Percentiles rank a stretch among this genome's conserved stretches.
Conservation (phyloP, 1,284 basidiomycete species). For the Leccinum pachyderme region DNA sequence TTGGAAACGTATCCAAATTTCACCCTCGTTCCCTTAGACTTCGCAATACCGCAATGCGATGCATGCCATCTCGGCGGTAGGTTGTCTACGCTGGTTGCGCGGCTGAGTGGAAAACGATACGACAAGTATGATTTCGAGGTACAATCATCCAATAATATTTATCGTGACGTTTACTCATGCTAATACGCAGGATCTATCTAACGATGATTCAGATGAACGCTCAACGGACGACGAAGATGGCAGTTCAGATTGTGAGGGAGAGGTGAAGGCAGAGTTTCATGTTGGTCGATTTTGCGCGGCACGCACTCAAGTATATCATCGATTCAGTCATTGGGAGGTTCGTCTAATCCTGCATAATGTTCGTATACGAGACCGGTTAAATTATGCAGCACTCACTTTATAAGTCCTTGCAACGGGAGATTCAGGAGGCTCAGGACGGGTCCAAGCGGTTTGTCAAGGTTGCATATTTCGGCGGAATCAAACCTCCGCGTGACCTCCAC, state of each 20-base stretch:
- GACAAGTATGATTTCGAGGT: conserved; percentile 59
- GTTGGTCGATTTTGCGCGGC: conserved; percentile 76
- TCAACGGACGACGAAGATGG: conserved; percentile 11
- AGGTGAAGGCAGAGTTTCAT: conserved; percentile 37
- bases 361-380: conserved; percentile 3
- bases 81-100: conserved; percentile 57
- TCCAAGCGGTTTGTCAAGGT: conserved; percentile 52
- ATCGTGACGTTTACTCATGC: conserved; percentile 5
- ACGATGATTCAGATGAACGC: conserved; percentile 16
- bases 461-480: conserved; percentile 48
- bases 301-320: conserved; percentile 68
- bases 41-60: conserved; percentile 65
- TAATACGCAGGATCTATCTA: conserved; percentile 16
- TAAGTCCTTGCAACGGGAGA: conserved; percentile 50
- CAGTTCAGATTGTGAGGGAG: conserved; percentile 35
- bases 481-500: conserved; percentile 59
- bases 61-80: conserved; percentile 76
- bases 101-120: conserved; percentile 59
- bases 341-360: conserved; percentile 18
- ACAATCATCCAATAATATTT: neutral
- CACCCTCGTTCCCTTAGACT: conserved; percentile 49
- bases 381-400: conserved; percentile 58
- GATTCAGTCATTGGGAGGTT: conserved; percentile 86
- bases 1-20: conserved; percentile 69
- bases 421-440: conserved; percentile 42